A percentile compares a stretch with the other conserved stretches of the same genome.
Evolutionary conservation across 2,329 filamentous ascomycete species (phyloP).

Genomic region (Elsinoe necatrix): DNA sequence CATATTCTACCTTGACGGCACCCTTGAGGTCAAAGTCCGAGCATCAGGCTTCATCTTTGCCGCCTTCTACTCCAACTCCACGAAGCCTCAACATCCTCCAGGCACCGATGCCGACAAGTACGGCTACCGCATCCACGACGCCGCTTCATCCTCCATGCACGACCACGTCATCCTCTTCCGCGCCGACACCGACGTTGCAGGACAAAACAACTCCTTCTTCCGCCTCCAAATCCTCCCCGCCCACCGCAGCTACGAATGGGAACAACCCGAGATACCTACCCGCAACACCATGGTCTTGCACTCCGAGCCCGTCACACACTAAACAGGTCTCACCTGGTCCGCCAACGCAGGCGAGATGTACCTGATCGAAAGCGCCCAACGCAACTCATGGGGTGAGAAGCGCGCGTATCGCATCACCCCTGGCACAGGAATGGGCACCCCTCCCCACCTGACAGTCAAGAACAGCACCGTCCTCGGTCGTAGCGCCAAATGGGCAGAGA

Average conservation of each 20-base stretch:
- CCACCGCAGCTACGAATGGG: slow-evolving; percentile 26
- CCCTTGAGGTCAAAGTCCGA: slow-evolving; percentile 44
- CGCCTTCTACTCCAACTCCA: slow-evolving; percentile 38
- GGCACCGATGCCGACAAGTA: slow-evolving; percentile 29
- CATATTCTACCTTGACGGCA: slow-evolving; percentile 46
- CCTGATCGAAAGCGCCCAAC: slow-evolving; percentile 31
- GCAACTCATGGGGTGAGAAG: slow-evolving; percentile 36
- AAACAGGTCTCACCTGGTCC: slow-evolving; percentile 29
- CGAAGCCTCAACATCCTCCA: slow-evolving; percentile 22
- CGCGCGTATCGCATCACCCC: slow-evolving; percentile 38
- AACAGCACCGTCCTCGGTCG: slow-evolving; percentile 42
- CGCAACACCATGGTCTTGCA: slow-evolving; percentile 29
- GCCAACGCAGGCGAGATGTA: slow-evolving; percentile 35
- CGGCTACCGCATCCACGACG: slow-evolving; percentile 33
- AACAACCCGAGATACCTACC: slow-evolving; percentile 23
- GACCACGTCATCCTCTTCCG: slow-evolving; percentile 38
- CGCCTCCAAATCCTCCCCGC: slow-evolving; percentile 26
- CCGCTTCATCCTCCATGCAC: slow-evolving; percentile 31
- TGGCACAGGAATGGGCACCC: slow-evolving; percentile 29
- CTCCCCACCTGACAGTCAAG: slow-evolving; percentile 41
- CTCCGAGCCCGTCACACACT: slow-evolving; percentile 22
- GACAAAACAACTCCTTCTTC: slow-evolving; percentile 30
- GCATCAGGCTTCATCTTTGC: slow-evolving; percentile 49
- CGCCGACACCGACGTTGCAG: slow-evolving; percentile 34
- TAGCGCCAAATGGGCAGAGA: slow-evolving; percentile 41